Base-by-base conservation (phyloP, 2,329 filamentous ascomycete species). In the Ophiostoma perfectum region DNA sequence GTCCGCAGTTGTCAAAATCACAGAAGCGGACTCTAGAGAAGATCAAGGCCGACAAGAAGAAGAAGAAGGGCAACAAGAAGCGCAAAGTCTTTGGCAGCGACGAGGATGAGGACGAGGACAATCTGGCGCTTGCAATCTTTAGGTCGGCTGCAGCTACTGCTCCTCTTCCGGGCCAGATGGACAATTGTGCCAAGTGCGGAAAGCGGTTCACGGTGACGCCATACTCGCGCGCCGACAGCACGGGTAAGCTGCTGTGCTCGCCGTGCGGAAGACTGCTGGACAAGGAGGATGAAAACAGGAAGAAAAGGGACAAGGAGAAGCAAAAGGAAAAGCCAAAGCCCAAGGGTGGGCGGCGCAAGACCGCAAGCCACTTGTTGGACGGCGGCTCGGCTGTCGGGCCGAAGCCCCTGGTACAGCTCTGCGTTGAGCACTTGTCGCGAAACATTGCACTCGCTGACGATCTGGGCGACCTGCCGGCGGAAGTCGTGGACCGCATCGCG, bases 141-240 rank as follows among this genome's bases (percentile, higher is more conserved):
- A 73, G 83, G 14, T 78, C 79, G 8, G 14, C 52, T 8, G n/a
- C 4, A 8, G 27, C 5, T 5, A 3, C 41, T 49, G 55, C 66
- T 44, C 88, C 88, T 1, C 76, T 89, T n/a, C 91, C 92, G 1
- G 93, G 92, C 2, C 94, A 98, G 77, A 86, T 94, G 75, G 92
- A 91, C 71, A 93, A 97, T 72, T 98, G 94, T 76, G 92, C 91
- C 71, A 80, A 88, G 3, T 98, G 94, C 77, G 83, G 85, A 60
- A 96, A 95, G 77, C 88, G 93, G 49, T 98, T 98, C 75, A 97
- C 92, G 0, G 93, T 98, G 62, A 97, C 94, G 0, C 85, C 92
- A 0, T 97, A 97, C 79, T 93, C 90, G 71, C 90, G 92, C 72
- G 85, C 88, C 41, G 92, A 91, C 0, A 90, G 91, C 0, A 83